A percentile compares a stretch with the other conserved stretches of the same genome.
phyloP scores from a whole-genome alignment of 169 alveolate genomes.

The Theileria sp. region DNA sequence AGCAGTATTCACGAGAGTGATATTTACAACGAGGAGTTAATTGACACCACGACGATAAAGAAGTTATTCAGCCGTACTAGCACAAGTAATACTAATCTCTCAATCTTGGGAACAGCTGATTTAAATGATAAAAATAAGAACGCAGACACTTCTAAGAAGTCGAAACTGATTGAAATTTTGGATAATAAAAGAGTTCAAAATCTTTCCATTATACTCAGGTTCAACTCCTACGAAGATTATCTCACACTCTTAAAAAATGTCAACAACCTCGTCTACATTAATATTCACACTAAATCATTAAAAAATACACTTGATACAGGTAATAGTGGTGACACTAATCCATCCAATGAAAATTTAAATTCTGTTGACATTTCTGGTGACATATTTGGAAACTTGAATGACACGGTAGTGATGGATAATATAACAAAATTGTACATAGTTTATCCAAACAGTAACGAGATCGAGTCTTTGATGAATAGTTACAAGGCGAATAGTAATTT shows the following conservation, averaged over 20 bases:
- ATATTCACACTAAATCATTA: neutral
- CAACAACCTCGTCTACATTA: constrained; percentile 38
- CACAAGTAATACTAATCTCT: neutral
- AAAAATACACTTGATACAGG: neutral
- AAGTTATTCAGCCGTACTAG: constrained; percentile 26
- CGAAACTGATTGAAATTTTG: constrained; percentile 49
- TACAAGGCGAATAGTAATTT: constrained; percentile 28
- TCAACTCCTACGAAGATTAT: constrained; percentile 59
- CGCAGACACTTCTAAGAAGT: constrained; percentile 39
- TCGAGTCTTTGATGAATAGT: constrained; percentile 33
- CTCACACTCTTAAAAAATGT: constrained; percentile 53
- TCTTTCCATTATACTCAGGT: constrained; percentile 71
- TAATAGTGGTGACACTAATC: neutral
- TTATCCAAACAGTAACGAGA: constrained; percentile 51
- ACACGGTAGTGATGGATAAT: constrained; percentile 12
- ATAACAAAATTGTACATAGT: constrained; percentile 53
- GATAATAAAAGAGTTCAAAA: constrained; percentile 76
- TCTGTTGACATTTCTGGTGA: neutral
- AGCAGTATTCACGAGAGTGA: constrained; percentile 23
- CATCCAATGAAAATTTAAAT: too few species aligned
- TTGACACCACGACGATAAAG: constrained; percentile 36
- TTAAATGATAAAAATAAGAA: neutral
- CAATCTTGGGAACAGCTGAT: neutral
- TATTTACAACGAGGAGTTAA: neutral
- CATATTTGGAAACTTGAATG: neutral